Evolutionary conservation across 768 basidiomycete genomes (phyloP).

Genomic region (Suillus decipiens): DNA sequence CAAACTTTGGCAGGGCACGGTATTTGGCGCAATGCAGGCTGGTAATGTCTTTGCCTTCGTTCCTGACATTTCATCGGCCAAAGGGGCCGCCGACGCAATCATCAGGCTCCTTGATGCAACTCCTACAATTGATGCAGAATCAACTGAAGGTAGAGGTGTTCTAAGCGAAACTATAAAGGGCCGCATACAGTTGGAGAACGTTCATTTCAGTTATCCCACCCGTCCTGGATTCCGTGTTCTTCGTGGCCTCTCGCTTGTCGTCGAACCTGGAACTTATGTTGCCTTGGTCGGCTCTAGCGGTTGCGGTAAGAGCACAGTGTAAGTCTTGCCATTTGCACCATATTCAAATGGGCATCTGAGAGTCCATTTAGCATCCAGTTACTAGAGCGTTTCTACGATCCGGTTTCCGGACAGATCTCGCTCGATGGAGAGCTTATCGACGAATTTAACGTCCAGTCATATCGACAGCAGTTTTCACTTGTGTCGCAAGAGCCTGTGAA

Average conservation of each 20-base stretch:
- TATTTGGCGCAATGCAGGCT: constrained; percentile 84
- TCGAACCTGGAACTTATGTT: constrained; percentile 80
- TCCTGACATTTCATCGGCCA: constrained; percentile 85
- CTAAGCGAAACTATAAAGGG: constrained; percentile 49
- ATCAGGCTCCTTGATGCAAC: constrained; percentile 72
- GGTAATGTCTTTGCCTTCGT: constrained; percentile 84
- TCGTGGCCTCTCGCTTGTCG: constrained; percentile 70
- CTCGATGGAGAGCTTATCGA: constrained; percentile 77
- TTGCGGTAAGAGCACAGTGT: constrained; percentile 81
- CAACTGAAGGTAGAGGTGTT: constrained; percentile 58
- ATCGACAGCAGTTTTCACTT: constrained; percentile 84
- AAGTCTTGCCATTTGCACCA: constrained; percentile 29
- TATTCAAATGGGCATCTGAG: background rate
- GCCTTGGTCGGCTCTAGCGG: constrained; percentile 83
- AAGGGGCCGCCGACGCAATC: constrained; percentile 72
- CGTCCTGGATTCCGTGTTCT: constrained; percentile 82
- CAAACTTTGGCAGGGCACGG: constrained; percentile 50
- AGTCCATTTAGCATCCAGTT: constrained; percentile 60
- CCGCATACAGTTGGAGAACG: constrained; percentile 72
- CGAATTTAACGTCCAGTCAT: constrained; percentile 80
- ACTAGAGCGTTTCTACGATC: constrained; percentile 87
- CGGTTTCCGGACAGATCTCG: constrained; percentile 67
- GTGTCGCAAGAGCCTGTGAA: constrained; percentile 83
- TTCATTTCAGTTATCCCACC: constrained; percentile 90
- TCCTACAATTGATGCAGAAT: constrained; percentile 82